Evolutionary conservation across 208 protist genomes (phyloP), one percentile per base, ranked within the genome.

Genomic region (Perkinsela sp.): DNA sequence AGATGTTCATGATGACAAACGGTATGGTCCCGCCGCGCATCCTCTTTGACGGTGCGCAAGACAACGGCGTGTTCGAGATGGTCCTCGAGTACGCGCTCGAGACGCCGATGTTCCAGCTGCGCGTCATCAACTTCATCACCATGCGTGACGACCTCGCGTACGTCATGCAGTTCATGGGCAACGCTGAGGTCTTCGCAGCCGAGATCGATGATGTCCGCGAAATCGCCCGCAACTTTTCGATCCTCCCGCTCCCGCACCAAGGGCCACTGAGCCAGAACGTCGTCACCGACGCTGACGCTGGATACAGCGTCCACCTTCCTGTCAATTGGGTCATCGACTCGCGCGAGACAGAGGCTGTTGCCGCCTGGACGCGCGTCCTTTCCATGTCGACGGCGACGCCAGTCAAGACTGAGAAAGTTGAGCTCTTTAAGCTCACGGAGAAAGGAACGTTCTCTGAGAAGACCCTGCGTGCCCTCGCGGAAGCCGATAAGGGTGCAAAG

Each of bases 1-100:
- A 88, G 73, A 83, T 88, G 81, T 71, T 81, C 1, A 88, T 86
- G 81, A 83, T 88, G 79, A 85, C 81, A 1, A 76, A 79, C 31
- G 83, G 83, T 0, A 73, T 73, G 1, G 78, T 85, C 72, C 73
- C 79, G 67, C 83, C 83, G 15, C 72, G 74, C 68, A 75, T 88
- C 29, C 77, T 76, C 29, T 81, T 79, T 71, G 81, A 88, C 66
- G 75, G 22, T 66, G 40, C 67, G 16, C 32, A 77, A 28, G 68
- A 72, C 31, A 75, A 77, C 29, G 83, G 83, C 1, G 74, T 78
- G 29, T 88, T 85, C 70, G 78, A 78, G 67, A 78, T 85, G 57
- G 71, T 76, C 6, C 32, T 88, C 30, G 79, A 88, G 72, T 86
- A 85, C 72, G 69, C 75, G 1, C 78, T 81, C 71, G 68, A 76